Percentiles rank a stretch among this genome's conserved stretches.
These are phyloP conservation scores for Kockovaella imperatae DNA, from an alignment of 768 basidiomycete genomes.

Conservation along the genomic window DNA sequence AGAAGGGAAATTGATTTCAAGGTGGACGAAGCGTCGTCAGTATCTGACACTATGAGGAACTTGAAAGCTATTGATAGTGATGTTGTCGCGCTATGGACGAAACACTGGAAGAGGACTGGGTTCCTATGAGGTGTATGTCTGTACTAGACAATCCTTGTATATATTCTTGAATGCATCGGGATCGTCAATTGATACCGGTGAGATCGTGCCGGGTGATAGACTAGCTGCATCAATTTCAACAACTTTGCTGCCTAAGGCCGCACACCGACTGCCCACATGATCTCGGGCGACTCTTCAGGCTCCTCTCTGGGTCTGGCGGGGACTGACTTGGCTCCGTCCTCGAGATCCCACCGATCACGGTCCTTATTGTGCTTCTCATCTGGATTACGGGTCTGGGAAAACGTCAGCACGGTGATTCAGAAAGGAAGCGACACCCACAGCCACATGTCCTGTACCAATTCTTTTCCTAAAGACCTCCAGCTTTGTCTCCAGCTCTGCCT, in stretches of 20 bases:
- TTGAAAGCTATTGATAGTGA: slow-evolving; percentile 41
- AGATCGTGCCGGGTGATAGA: too few species aligned
- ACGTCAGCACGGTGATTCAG: neutral
- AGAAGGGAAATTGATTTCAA: slow-evolving; percentile 46
- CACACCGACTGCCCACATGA: neutral
- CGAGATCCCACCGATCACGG: neutral
- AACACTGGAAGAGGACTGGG: slow-evolving; percentile 47
- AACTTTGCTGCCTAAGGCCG: neutral
- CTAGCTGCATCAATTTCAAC: too few species aligned
- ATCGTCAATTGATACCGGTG: too few species aligned
- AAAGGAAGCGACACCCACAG: neutral
- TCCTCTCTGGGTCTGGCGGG: neutral
- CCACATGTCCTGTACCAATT: neutral
- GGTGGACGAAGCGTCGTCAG: slow-evolving; percentile 41
- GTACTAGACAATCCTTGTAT: too few species aligned
- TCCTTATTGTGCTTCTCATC: slow-evolving; percentile 2
- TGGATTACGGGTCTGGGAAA: neutral
- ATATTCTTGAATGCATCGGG: too few species aligned
- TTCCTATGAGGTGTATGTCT: too few species aligned
- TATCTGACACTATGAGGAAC: slow-evolving; percentile 42
- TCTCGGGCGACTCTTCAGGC: neutral
- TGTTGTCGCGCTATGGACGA: slow-evolving; percentile 49
- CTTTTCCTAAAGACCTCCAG: slow-evolving; percentile 3
- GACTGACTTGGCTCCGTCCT: too few species aligned
- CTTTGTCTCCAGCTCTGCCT: slow-evolving; percentile 8